Percentiles rank a stretch among this genome's conserved stretches.
These are phyloP conservation scores for Kurtzmaniella quercitrusa DNA, from an alignment of 1,139 yeast species.

Conservation along the genomic window DNA sequence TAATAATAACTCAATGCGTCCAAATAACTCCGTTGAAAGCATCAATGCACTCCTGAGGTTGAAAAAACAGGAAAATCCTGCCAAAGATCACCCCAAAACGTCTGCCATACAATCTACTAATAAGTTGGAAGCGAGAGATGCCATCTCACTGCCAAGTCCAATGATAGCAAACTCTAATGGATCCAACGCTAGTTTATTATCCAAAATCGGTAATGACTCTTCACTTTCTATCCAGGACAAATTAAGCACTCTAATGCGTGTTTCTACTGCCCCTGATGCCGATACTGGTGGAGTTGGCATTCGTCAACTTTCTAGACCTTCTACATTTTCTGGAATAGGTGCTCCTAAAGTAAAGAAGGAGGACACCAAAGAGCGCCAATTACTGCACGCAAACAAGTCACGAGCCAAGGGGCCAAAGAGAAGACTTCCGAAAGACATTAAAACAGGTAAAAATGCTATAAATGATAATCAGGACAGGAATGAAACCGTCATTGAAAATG, in stretches of 20 bases:
- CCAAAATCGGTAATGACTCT: background rate
- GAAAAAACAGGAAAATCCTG: slow-evolving; percentile 5
- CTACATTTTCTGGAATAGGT: background rate
- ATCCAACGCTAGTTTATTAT: background rate
- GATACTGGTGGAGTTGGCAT: slow-evolving; percentile 1
- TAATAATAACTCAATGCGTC: slow-evolving; percentile 9
- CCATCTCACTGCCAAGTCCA: too few species aligned
- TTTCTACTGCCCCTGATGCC: slow-evolving; percentile 18
- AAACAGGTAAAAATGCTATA: slow-evolving; percentile 1
- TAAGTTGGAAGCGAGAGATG: background rate
- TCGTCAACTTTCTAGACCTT: background rate
- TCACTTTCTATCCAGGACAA: slow-evolving; percentile 16
- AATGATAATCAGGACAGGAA: too few species aligned
- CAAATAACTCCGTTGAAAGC: slow-evolving; percentile 6
- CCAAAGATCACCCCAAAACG: background rate
- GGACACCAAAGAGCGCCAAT: slow-evolving; percentile 16
- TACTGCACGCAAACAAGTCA: slow-evolving; percentile 56
- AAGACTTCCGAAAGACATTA: slow-evolving; percentile 48
- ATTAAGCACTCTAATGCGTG: slow-evolving; percentile 19
- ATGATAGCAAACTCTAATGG: background rate
- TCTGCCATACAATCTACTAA: background rate
- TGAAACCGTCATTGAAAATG: too few species aligned
- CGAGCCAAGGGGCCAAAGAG: slow-evolving; percentile 77
- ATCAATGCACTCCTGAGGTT: slow-evolving; percentile 12
- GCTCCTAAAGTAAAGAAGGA: background rate